phyloP scores from a whole-genome alignment of 352 stramenopile species.

The Phytophthora hibernalis region DNA sequence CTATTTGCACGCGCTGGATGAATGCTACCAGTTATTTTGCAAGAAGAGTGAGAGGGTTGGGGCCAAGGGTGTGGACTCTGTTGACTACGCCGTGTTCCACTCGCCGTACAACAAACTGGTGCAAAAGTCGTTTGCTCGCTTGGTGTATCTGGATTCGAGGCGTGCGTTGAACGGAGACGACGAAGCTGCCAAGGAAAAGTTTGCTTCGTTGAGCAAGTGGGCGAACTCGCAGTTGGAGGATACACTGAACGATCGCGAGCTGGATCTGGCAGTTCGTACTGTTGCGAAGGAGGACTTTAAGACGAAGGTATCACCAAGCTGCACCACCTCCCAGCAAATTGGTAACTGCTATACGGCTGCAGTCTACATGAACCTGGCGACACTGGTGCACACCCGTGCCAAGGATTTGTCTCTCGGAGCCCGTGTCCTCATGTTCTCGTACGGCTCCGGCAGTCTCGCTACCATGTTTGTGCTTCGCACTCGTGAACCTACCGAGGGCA shows the following conservation, averaged over 20 bases:
- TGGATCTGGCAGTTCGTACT: slow-evolving; percentile 91
- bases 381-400: slow-evolving; percentile 78
- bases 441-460: slow-evolving; percentile 96
- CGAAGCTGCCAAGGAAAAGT: slow-evolving; percentile 30
- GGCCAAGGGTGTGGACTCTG: slow-evolving; percentile 48
- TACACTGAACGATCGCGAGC: slow-evolving; percentile 91
- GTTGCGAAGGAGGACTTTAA: slow-evolving; percentile 81
- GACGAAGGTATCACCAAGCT: slow-evolving; percentile 84
- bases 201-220: slow-evolving; percentile 72
- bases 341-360: slow-evolving; percentile 98
- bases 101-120: slow-evolving; percentile 99
- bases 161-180: slow-evolving; percentile 33
- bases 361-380: slow-evolving; percentile 97
- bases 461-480: slow-evolving; percentile 91
- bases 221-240: slow-evolving; percentile 82
- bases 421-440: slow-evolving; percentile 95
- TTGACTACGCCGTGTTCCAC: slow-evolving; percentile 97
- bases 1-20: slow-evolving; percentile 96
- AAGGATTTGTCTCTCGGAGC: slow-evolving; percentile 67
- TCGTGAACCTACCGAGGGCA: slow-evolving; percentile 29
- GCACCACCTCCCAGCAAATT: slow-evolving; percentile 87
- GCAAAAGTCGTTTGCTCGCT: slow-evolving; percentile 94
- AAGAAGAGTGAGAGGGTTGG: slow-evolving; percentile 69
- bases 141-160: slow-evolving; percentile 78
- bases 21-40: slow-evolving; percentile 94